These are phyloP conservation scores for Viridothelium virens DNA, from an alignment of 495 filamentous ascomycete genomes.

Conservation along the genomic window DNA sequence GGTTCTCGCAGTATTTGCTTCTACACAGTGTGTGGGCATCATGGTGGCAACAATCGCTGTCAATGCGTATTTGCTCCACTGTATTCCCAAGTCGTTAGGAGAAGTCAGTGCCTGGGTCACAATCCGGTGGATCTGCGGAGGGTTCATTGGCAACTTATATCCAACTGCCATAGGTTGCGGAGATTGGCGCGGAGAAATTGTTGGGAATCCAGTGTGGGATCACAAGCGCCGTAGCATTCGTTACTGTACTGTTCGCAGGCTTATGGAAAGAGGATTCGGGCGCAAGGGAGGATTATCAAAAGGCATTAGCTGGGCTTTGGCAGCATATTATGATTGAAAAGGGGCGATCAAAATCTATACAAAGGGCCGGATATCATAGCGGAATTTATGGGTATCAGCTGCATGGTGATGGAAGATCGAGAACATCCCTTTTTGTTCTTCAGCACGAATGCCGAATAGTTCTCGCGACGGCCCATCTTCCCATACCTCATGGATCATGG, in stretches of 20 bases:
- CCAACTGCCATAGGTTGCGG: slow-evolving; percentile 31
- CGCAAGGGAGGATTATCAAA: slow-evolving; percentile 15
- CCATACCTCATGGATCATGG: too few relatives aligned
- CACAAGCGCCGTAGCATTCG: slow-evolving; percentile 8
- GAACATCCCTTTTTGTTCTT: too few relatives aligned
- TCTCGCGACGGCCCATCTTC: too few relatives aligned
- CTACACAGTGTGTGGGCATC: slow-evolving; percentile 28
- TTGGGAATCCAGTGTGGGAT: slow-evolving; percentile 32
- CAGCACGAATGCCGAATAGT: too few relatives aligned
- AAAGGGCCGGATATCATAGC: too few relatives aligned
- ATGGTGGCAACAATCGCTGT: slow-evolving; percentile 33
- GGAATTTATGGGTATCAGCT: too few relatives aligned
- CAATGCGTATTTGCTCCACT: slow-evolving; percentile 35
- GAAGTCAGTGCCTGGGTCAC: slow-evolving; percentile 32
- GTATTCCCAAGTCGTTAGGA: slow-evolving; percentile 30
- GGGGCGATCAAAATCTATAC: too few relatives aligned
- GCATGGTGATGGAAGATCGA: too few relatives aligned
- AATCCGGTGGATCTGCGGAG: slow-evolving; percentile 29
- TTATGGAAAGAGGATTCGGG: slow-evolving; percentile 14
- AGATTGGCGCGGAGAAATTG: slow-evolving; percentile 24
- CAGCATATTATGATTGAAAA: too few relatives aligned
- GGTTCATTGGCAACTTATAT: slow-evolving; percentile 35
- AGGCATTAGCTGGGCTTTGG: neutral
- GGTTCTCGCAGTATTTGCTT: slow-evolving; percentile 31
- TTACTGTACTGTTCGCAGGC: slow-evolving; percentile 14